These are phyloP conservation scores for Scutellaria galericulata DNA, from an alignment of 257 asterid species.

Conservation along the genomic window DNA sequence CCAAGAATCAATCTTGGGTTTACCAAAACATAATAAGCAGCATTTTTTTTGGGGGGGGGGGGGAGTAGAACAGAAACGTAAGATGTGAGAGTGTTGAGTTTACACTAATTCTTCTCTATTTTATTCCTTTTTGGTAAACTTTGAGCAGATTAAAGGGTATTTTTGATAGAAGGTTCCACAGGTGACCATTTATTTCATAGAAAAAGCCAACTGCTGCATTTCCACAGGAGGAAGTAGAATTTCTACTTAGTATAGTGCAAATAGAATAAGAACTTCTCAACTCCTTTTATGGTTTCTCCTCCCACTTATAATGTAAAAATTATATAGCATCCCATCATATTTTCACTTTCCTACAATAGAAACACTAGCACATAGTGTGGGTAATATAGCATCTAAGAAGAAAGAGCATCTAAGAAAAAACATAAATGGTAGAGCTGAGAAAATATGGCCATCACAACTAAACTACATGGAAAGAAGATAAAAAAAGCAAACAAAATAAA, in stretches of 20 bases:
- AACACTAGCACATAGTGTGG: not conserved
- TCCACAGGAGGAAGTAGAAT: not conserved
- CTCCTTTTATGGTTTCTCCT: not conserved
- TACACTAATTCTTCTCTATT: not conserved
- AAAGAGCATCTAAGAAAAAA: not conserved
- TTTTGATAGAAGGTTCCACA: not conserved
- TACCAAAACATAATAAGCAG: not conserved
- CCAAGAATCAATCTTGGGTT: not conserved
- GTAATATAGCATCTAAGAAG: not conserved
- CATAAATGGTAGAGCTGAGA: not conserved
- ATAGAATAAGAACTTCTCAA: slow-evolving; percentile 1
- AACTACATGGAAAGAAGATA: not conserved
- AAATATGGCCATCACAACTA: not conserved
- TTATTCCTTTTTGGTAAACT: not conserved
- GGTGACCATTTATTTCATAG: not conserved
- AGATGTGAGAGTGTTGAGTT: not conserved
- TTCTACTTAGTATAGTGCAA: not conserved
- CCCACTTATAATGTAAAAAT: not conserved
- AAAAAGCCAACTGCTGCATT: not conserved
- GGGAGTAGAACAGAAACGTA: not conserved
- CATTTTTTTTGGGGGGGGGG: not conserved
- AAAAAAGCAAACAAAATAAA: not conserved
- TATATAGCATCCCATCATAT: not conserved
- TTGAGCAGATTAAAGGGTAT: not conserved
- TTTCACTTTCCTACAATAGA: not conserved